phyloP scores from a whole-genome alignment of 495 filamentous ascomycete genomes.

The Penicillium psychrofluorescens region DNA sequence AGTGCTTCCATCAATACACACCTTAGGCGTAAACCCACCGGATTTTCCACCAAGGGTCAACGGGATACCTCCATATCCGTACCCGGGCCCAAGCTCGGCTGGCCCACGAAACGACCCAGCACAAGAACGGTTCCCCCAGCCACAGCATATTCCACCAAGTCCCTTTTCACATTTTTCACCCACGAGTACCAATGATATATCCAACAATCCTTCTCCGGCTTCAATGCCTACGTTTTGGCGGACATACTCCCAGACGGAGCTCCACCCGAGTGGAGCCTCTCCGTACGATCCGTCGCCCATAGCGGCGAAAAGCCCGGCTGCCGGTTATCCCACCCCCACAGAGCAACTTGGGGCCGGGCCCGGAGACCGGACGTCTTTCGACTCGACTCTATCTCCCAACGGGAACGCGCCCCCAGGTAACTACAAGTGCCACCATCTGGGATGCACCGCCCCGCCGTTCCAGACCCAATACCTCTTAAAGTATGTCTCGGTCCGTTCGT shows the following conservation, averaged over 20 bases:
- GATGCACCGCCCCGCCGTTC: constrained; percentile 79
- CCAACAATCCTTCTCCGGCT: constrained; percentile 32
- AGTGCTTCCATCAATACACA: constrained; percentile 37
- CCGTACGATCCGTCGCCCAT: constrained; percentile 23
- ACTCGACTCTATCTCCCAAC: constrained; percentile 15
- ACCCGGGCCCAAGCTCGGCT: constrained; percentile 12
- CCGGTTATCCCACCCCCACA: constrained; percentile 36
- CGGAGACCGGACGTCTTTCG: constrained; percentile 18
- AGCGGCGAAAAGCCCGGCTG: constrained; percentile 27
- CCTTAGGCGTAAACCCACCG: constrained; percentile 26
- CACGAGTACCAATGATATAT: constrained; percentile 30
- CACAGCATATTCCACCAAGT: constrained; percentile 26
- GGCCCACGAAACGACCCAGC: constrained; percentile 30
- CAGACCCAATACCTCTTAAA: constrained; percentile 84
- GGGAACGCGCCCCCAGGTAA: constrained; percentile 19
- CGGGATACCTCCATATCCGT: constrained; percentile 10
- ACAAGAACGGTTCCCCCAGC: constrained; percentile 21
- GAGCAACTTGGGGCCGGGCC: constrained; percentile 22
- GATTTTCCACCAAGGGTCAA: constrained; percentile 15
- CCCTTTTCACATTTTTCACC: constrained; percentile 35
- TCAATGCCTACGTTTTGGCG: constrained; percentile 25
- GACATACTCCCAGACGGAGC: constrained; percentile 12
- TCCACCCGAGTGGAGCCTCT: constrained; percentile 11
- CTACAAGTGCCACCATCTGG: constrained; percentile 60
- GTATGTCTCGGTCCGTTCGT: constrained; percentile 34